Base-by-base conservation (phyloP, 2,329 filamentous ascomycete genomes). In the Fusarium coicis region DNA sequence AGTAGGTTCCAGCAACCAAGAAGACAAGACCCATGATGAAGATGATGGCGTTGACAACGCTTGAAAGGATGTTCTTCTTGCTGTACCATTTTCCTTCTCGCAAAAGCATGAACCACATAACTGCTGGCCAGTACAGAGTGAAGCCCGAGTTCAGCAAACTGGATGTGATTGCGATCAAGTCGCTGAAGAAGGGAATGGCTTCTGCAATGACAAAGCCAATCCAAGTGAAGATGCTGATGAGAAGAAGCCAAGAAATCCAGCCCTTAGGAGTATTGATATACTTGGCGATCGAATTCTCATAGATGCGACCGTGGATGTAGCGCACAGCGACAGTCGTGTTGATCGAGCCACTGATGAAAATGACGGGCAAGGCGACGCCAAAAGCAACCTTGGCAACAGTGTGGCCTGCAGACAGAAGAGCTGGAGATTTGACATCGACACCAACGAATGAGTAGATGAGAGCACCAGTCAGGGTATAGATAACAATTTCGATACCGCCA, bases 101-200 rank as follows among this genome's bases (percentile, higher is more conserved):
- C 9, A 80, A 69, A 21, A 83, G 76, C 55, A 83, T 80, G 72
- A 84, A 83, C 78, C 81, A 83, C 72, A 84, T 81, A 37, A 83
- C 72, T 23, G 82, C 82, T 1, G 84, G 78, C 55, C 82, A 76
- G 52, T 83, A 81, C 36, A 84, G 82, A 1, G 83, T 81, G 65
- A 80, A 80, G 7, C 78, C 78, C 4, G 85, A 86, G 67, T 87
- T 81, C 67, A 87, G 83, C 23, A 87, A 79, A 26, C 84, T 81
- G 7, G 85, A 86, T 55, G 79, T 83, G 73, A 87, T 84, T 46
- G 84, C 83, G 15, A 94, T 83, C 47, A 94, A 82, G 47, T 92
- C 85, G 67, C 88, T 89, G 82, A 94, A 95, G 78, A 91, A 90
- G 2, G 93, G 93, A 54, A 94, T 91, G 1, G 90, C 88, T 75